Evolutionary conservation across 2,329 filamentous ascomycete genomes (phyloP), one percentile per base, ranked within the genome.

Genomic region (Colletotrichum lindemuthianum): DNA sequence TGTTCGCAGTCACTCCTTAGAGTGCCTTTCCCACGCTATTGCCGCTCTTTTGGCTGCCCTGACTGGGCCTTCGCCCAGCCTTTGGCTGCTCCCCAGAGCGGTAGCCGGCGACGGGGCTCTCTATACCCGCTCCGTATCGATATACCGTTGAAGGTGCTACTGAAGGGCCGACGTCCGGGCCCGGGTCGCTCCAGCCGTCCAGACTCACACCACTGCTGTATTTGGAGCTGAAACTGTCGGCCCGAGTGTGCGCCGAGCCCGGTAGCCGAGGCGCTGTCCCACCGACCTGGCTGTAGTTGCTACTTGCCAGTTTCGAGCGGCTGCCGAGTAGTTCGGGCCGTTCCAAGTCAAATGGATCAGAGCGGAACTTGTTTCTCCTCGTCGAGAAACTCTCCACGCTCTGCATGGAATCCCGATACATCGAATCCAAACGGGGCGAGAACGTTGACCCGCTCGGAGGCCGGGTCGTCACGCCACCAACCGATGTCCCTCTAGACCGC

Each of bases 281-380:
- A 41, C 71, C 71, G 10, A 68, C 70, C 8, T 70, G 70, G 65
- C 71, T 73, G 66, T 68, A 68, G 54, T 69, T 72, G 61, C 71
- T 72, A 61, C 72, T 71, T 3, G 76, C 72, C 51, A 72, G 72
- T 50, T 75, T 78, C 11, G 70, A 69, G 13, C 71, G 70, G 37
- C 73, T 70, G 48, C 70, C 70, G 4, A 81, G 76, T 7, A 84
- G 74, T 69, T 85, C 79, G 39, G 84, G 79, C 47, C 79, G 74
- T 71, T 90, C 87, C n/a, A 90, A 78, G 68, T 90, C 88, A 70
- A 90, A 90, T 2, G 86, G 87, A 68, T 90, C 87, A 2, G 86
- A 88, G 48, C 86, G 84, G 72, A 88, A 86, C 70, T 86, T 87
- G 70, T 83, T 84, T 59, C 83, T 81, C 13, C 78, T 75, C 6